Percentiles rank a stretch among this genome's conserved stretches.
Conservation (phyloP, 192 early-diverging fungal genomes). For the Coemansia sp. region DNA sequence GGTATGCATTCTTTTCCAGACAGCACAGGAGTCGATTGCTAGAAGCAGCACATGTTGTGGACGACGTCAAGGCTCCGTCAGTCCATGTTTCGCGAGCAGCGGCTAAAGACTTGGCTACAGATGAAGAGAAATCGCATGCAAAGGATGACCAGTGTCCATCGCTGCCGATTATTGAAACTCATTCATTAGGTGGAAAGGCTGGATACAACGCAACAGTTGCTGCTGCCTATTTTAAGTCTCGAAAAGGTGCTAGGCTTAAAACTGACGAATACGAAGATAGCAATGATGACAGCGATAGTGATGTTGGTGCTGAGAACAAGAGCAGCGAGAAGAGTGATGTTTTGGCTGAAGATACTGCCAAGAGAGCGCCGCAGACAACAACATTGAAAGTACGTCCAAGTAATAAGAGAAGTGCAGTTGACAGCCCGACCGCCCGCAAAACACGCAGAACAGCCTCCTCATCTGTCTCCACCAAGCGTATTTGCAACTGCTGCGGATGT, state of each 20-base stretch:
- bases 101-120: not conserved
- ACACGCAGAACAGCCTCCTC: not conserved
- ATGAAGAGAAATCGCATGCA: not conserved
- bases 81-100: not conserved
- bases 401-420: not conserved
- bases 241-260: not conserved
- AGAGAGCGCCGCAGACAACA: not conserved
- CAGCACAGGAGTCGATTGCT: not conserved
- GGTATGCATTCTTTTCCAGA: slow-evolving; percentile 27
- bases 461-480: slow-evolving; percentile 31
- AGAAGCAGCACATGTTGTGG: not conserved
- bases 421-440: not conserved
- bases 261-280: slow-evolving; percentile 10
- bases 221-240: not conserved
- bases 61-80: not conserved
- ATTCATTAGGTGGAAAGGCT: slow-evolving; percentile 23
- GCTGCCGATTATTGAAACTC: not conserved
- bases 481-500: slow-evolving; percentile 65
- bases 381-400: not conserved
- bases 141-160: not conserved
- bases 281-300: not conserved
- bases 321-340: not conserved
- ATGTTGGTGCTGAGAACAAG: not conserved
- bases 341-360: not conserved
- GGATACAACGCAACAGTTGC: slow-evolving; percentile 33